Conservation (phyloP, 805 yeast genomes). For the Metschnikowia lachancei region DNA sequence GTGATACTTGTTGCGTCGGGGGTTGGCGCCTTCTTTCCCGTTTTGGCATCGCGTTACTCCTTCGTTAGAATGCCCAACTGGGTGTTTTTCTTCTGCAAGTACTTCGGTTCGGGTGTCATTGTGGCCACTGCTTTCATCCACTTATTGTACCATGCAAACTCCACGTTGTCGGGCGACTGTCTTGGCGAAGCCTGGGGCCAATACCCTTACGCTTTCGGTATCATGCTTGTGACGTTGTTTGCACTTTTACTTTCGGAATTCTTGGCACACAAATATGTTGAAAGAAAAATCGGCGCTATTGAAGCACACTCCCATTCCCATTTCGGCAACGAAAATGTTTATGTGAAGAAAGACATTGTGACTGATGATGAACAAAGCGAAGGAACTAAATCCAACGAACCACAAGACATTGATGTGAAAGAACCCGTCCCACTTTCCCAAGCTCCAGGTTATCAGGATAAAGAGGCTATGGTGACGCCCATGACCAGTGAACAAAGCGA, state of each 20-base stretch:
- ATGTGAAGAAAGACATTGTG: conserved; percentile 24
- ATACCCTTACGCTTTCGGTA: conserved; percentile 57
- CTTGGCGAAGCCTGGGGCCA: conserved; percentile 55
- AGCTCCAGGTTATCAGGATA: conserved; percentile 44
- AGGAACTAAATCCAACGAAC: not conserved
- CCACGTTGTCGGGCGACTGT: conserved; percentile 54
- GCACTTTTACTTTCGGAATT: conserved; percentile 51
- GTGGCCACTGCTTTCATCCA: conserved; percentile 80
- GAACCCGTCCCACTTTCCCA: conserved; percentile 44
- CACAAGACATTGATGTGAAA: conserved; percentile 6
- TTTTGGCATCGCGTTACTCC: conserved; percentile 58
- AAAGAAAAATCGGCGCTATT: conserved; percentile 28
- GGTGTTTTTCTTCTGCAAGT: conserved; percentile 67
- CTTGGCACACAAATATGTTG: conserved; percentile 47
- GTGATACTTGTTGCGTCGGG: conserved; percentile 55
- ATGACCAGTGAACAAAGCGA: conserved; percentile 37
- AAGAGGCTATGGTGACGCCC: conserved; percentile 39
- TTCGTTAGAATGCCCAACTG: conserved; percentile 58
- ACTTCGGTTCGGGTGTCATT: conserved; percentile 82
- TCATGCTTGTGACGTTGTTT: conserved; percentile 50
- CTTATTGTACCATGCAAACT: conserved; percentile 65
- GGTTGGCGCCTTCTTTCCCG: conserved; percentile 60
- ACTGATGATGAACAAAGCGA: not conserved
- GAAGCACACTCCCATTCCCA: conserved; percentile 50
- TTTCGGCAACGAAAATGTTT: conserved; percentile 45